Base-by-base conservation (phyloP, 2,329 filamentous ascomycete genomes). In the Claviceps monticola region DNA sequence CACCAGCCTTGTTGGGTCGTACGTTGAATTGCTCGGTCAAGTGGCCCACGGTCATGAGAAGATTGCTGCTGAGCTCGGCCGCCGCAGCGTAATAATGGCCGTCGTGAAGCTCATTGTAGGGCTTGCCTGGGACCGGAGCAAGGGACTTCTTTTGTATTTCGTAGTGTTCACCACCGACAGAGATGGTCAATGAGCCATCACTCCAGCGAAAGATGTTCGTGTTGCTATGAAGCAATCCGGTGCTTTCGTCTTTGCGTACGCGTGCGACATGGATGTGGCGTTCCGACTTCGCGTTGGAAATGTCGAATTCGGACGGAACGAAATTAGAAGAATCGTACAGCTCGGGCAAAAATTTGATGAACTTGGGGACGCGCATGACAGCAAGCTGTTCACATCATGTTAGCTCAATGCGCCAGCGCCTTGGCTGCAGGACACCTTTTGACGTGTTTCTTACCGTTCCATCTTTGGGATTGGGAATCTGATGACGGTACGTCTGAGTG, bases 1-100 rank as follows among this genome's bases (percentile, higher is more conserved):
- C 79, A 19, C 82, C 75, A 47, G 77, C 75, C 60, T 80, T 77
- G 59, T 83, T 84, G 6, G 84, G 81, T 39, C 78, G 75, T 34
- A 91, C 75, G 5, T 75, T 80, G 60, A 86, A 82, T 55, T 85
- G 80, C 55, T 87, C 83, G 9, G 83, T 83, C 61, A 91, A 74
- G 63, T 90, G 87, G 54, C 86, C 84, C 16, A 88, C 82, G 8
- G 86, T 78, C 62, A 87, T 76, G 54, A 90, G 73, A 23, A 86
- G 71, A 54, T 82, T 81, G 45, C 81, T 83, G 29, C 76, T 74
- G 53, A 86, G 72, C 58, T 86, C 80, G 1, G 86, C 84, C 1
- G 84, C 82, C 2, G 83, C 83, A 7, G 87, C 79, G 61, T 90
- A 91, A 59, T 84, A 86, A 65, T 87, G 84, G 6, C 82, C 79